Evolutionary conservation across 495 filamentous ascomycete genomes (phyloP), one percentile per base, ranked within the genome.

Genomic region (Penicillium malachiteum): DNA sequence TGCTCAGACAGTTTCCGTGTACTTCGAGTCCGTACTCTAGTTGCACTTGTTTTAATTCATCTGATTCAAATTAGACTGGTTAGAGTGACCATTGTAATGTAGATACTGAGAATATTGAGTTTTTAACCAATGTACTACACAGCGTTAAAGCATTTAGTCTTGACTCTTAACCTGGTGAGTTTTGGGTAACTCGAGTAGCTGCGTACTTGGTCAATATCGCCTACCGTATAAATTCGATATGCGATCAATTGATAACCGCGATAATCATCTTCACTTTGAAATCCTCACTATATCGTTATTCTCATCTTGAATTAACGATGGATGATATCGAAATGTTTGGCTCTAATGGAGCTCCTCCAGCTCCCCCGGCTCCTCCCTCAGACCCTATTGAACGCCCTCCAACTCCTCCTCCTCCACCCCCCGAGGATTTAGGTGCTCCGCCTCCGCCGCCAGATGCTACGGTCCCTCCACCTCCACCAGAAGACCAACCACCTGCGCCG

Each of bases 391-490:
- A 72, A 49, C 66, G 65, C 33, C 74, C 71, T 48, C 62, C 67
- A 7, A 64, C 69, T 26, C 81, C 82, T 38, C 84, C 84, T 45
- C 85, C 85, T 7, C 82, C 81, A 58, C 84, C 81, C 32, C 80
- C 80, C 59, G 75, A 74, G 53, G 69, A 76, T 21, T 67, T 68
- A 42, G 67, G 53, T 42, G 71, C 70, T 52, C 73, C 74, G 58
- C 74, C 76, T 44, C 76, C 76, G 55, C 74, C 78, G 12, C 71
- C 76, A 59, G 75, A 77, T 42, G 42, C 60, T 38, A 55, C 62
- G 48, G 69, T 80, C 14, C 82, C 81, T 57, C 81, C 84, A 40
- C 84, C 85, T 30, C 85, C 86, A 18, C 76, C 77, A 48, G 80
- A 85, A 57, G 71, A 74, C 30, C 83, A 84, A 13, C 60, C 56